These are phyloP conservation scores for Carex cristatella DNA, from an alignment of 176 grass and related monocot genomes.

Conservation along the genomic window DNA sequence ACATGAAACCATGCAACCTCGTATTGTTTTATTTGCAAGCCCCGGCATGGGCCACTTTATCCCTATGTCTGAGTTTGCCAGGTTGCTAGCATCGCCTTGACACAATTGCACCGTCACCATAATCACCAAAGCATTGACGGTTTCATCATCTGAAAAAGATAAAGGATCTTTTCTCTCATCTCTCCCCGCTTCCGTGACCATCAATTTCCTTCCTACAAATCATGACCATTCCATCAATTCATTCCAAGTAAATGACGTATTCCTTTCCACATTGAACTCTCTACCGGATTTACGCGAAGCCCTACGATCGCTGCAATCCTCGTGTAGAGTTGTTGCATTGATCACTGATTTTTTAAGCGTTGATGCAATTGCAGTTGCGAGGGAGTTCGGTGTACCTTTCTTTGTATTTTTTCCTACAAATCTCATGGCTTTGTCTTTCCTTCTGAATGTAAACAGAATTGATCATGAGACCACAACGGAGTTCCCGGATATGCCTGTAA, in stretches of 20 bases:
- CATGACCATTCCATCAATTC: constrained; percentile 37
- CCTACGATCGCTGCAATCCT: neutral
- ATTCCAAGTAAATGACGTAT: neutral
- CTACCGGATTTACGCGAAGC: neutral
- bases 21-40: constrained; percentile 37
- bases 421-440: constrained; percentile 44
- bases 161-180: constrained; percentile 18
- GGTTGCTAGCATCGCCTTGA: constrained; percentile 19
- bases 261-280: neutral
- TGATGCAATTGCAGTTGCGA: constrained; percentile 47
- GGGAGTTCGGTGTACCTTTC: constrained; percentile 10
- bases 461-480: constrained; percentile 28
- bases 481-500: constrained; percentile 45
- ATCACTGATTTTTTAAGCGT: constrained; percentile 39
- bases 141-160: neutral
- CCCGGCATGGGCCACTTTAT: constrained; percentile 67
- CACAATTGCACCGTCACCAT: constrained; percentile 38
- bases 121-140: constrained; percentile 34
- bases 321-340: constrained; percentile 30
- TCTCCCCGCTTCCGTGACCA: constrained; percentile 4
- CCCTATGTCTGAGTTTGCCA: constrained; percentile 49
- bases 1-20: constrained; percentile 12
- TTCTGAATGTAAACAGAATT: constrained; percentile 38
- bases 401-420: constrained; percentile 59
- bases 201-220: constrained; percentile 25